Evolutionary conservation across 306 rosid genomes (phyloP).

Genomic region (Crotalaria pallida): DNA sequence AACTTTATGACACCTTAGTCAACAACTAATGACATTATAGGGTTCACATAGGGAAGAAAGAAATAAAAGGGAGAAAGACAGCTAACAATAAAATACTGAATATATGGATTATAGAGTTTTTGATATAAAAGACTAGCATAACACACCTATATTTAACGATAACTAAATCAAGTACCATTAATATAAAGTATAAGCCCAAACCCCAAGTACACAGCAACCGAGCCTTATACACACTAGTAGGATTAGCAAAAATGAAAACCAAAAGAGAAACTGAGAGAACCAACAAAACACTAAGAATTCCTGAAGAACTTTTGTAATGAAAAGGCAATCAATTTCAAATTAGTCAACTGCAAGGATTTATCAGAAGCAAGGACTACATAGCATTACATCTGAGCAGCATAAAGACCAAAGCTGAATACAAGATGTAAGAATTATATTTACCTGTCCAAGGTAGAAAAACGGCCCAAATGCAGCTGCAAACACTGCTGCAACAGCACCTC

Average conservation of each 20-base stretch:
- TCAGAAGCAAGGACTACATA: neutral
- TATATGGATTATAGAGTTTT: neutral
- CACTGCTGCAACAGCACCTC: constrained; percentile 56
- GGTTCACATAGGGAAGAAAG: neutral
- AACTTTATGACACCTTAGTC: neutral
- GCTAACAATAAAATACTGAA: neutral
- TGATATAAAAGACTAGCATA: neutral
- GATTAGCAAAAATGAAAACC: neutral
- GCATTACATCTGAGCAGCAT: neutral
- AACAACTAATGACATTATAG: neutral
- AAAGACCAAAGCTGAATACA: constrained; percentile 3
- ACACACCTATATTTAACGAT: neutral
- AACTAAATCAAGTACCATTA: neutral
- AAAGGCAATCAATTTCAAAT: constrained; percentile 1
- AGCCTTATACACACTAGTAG: neutral
- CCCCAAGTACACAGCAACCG: neutral
- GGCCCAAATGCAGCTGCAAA: constrained; percentile 79
- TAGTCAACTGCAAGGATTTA: neutral
- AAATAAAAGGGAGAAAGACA: neutral
- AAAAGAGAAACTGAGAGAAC: constrained; percentile 1
- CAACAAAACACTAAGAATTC: neutral
- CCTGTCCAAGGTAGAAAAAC: constrained; percentile 81
- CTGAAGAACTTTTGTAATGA: neutral
- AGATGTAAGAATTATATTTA: constrained; percentile 16
- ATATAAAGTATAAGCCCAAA: neutral